Conservation (phyloP, 306 rosid species). For the Prunus mume region DNA sequence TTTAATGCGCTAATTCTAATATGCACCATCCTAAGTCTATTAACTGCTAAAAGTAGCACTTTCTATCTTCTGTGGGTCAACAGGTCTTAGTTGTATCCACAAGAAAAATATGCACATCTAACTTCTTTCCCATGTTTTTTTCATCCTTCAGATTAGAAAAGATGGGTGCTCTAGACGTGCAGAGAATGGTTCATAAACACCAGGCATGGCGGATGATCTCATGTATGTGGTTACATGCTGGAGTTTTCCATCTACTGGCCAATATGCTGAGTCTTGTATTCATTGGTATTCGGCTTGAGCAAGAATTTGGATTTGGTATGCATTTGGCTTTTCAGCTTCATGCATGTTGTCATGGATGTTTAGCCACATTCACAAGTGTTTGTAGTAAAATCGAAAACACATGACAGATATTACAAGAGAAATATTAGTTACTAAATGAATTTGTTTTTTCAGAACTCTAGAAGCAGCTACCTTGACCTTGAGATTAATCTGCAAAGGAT, state of each 20-base stretch:
- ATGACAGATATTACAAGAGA: background rate
- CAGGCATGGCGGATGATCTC: slow-evolving; percentile 74
- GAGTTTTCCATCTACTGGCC: slow-evolving; percentile 75
- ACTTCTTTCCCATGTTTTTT: slow-evolving; percentile 4
- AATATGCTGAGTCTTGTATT: slow-evolving; percentile 80
- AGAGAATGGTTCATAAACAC: slow-evolving; percentile 50
- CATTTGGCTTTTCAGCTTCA: slow-evolving; percentile 30
- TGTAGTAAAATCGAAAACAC: background rate
- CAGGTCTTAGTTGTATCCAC: background rate
- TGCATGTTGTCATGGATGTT: slow-evolving; percentile 14
- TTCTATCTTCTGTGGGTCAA: slow-evolving; percentile 7
- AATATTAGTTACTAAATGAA: background rate
- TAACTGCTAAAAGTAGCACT: background rate
- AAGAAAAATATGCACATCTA: slow-evolving; percentile 6
- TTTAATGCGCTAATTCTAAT: background rate
- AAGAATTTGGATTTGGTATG: slow-evolving; percentile 92
- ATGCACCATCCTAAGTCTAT: background rate
- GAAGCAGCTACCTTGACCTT: background rate
- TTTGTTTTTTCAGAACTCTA: background rate
- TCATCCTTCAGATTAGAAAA: slow-evolving; percentile 46
- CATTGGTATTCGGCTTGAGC: slow-evolving; percentile 80
- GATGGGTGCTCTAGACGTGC: slow-evolving; percentile 76
- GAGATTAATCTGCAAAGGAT: background rate
- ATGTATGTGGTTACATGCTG: slow-evolving; percentile 86
- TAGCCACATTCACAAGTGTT: background rate